A percentile compares a stretch with the other conserved stretches of the same genome.
These are phyloP conservation scores for Narthecium ossifragum DNA, from an alignment of 106 monocot species.

Conservation along the genomic window DNA sequence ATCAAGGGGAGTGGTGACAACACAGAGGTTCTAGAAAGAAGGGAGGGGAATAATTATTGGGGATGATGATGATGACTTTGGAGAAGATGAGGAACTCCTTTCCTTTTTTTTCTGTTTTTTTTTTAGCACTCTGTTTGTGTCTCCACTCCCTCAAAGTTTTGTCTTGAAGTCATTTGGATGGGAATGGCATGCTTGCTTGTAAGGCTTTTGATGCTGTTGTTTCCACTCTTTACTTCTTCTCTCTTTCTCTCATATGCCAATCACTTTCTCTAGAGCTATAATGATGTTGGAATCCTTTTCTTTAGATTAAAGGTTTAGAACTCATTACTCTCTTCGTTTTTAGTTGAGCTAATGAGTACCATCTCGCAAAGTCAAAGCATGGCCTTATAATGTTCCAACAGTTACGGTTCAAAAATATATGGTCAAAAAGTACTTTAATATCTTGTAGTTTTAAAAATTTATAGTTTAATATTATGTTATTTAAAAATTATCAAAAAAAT, in stretches of 20 bases:
- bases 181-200: slow-evolving; percentile 11
- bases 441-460: too few species aligned
- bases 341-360: too few species aligned
- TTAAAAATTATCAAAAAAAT: too few species aligned
- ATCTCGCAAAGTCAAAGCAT: neutral
- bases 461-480: too few species aligned
- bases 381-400: neutral
- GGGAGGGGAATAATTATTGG: slow-evolving; percentile 10
- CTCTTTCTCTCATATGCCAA: neutral
- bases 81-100: neutral
- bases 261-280: neutral
- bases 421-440: too few species aligned
- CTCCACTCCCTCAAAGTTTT: neutral
- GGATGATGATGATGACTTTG: neutral
- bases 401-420: neutral
- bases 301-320: neutral
- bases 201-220: slow-evolving; percentile 8
- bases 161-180: slow-evolving; percentile 16
- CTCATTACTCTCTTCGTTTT: neutral
- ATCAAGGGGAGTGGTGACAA: neutral
- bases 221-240: neutral
- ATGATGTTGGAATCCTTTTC: neutral
- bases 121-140: neutral
- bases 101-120: neutral
- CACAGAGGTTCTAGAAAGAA: neutral